phyloP scores from a whole-genome alignment of 2,329 filamentous ascomycete species.

The Ceratocystis alfenasii region DNA sequence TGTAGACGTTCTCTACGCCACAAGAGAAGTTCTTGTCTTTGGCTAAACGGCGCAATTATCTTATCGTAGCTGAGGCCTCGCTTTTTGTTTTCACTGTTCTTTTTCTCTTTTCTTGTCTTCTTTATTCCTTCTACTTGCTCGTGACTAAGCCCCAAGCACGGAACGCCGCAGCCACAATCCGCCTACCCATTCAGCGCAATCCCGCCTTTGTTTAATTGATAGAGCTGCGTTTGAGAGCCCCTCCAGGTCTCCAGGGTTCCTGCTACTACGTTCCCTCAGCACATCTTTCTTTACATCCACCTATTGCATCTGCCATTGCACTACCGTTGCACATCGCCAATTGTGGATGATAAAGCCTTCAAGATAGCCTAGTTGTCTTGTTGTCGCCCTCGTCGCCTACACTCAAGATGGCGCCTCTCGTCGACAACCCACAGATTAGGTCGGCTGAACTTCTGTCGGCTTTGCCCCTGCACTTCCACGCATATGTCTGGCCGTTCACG shows the following conservation, averaged over 20 bases:
- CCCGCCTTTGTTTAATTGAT: neutral
- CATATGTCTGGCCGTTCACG: slow-evolving; percentile 87
- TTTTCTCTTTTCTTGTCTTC: neutral
- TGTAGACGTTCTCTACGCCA: neutral
- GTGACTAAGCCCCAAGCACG: neutral
- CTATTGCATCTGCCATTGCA: neutral
- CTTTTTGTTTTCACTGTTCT: neutral
- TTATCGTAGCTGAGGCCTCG: neutral
- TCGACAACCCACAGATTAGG: slow-evolving; percentile 84
- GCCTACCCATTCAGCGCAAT: neutral
- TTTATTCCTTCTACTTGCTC: neutral
- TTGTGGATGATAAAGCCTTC: neutral
- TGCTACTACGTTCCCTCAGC: neutral
- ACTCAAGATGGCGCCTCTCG: slow-evolving; percentile 57
- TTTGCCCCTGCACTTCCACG: slow-evolving; percentile 65
- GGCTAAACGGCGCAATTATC: neutral
- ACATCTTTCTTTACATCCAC: neutral
- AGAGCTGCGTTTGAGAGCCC: neutral
- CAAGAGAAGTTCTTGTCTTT: neutral
- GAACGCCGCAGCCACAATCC: too few relatives aligned
- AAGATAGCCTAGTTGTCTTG: neutral
- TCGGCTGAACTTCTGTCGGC: slow-evolving; percentile 79
- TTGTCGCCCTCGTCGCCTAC: neutral
- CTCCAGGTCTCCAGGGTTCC: neutral
- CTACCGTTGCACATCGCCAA: neutral